phyloP scores from a whole-genome alignment of 768 basidiomycete species.

The Lactifluus rugatus region DNA sequence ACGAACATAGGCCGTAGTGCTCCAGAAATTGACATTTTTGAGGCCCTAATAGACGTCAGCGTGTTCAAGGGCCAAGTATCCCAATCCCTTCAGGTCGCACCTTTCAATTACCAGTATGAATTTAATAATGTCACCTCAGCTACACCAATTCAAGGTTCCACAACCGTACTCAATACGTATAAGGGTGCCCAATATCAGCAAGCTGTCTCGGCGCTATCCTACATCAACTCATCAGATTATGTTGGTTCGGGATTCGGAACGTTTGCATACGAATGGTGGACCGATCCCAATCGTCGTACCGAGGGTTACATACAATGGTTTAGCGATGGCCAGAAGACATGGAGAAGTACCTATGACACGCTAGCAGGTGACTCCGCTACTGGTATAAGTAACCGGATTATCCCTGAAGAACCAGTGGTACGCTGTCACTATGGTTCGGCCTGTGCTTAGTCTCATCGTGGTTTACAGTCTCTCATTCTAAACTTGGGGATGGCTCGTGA shows the following conservation, averaged over 20 bases:
- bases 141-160: constrained; percentile 42
- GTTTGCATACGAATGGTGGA: constrained; percentile 78
- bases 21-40: constrained; percentile 90
- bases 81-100: constrained; percentile 73
- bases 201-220: constrained; percentile 56
- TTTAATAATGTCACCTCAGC: constrained; percentile 46
- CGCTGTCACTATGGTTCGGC: constrained; percentile 22
- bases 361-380: constrained; percentile 55
- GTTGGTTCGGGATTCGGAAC: constrained; percentile 42
- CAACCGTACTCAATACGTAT: constrained; percentile 55
- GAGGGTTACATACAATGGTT: constrained; percentile 85
- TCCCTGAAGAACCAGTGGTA: constrained; percentile 91
- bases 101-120: constrained; percentile 62
- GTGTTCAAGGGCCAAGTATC: constrained; percentile 55
- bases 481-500: constrained; percentile 73
- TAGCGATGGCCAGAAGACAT: constrained; percentile 52
- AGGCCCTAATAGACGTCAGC: constrained; percentile 59
- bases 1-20: constrained; percentile 57
- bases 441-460: constrained; percentile 2
- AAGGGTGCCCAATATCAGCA: constrained; percentile 66
- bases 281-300: constrained; percentile 51
- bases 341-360: constrained; percentile 58
- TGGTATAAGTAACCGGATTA: constrained; percentile 54
- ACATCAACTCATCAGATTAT: constrained; percentile 48
- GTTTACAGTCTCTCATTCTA: constrained; percentile 64